These are phyloP conservation scores for Aspergillus arachidicola DNA, from an alignment of 2,329 filamentous ascomycete species.

Conservation along the genomic window DNA sequence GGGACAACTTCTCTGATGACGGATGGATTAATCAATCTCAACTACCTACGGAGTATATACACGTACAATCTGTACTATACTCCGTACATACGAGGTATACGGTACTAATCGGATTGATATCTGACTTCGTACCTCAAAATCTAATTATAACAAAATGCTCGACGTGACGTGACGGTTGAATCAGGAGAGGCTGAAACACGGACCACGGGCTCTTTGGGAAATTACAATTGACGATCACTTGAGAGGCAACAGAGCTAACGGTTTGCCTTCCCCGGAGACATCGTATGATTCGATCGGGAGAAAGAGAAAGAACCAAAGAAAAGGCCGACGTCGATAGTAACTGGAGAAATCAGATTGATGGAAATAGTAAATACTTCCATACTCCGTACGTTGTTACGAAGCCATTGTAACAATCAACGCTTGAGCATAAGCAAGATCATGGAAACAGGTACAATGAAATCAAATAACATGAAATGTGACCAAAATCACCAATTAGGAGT, in stretches of 20 bases:
- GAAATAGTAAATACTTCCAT: background rate
- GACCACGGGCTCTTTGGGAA: conserved; percentile 22
- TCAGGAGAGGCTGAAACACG: conserved; percentile 18
- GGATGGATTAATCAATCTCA: background rate
- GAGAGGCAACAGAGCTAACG: conserved; percentile 9
- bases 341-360: background rate
- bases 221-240: conserved; percentile 10
- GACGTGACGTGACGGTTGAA: background rate
- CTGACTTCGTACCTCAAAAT: background rate
- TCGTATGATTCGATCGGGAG: conserved; percentile 12
- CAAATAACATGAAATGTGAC: too few relatives aligned
- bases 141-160: background rate
- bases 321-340: background rate
- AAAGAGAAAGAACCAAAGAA: background rate
- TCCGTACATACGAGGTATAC: too few relatives aligned
- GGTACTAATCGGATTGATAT: background rate
- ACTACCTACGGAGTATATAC: background rate
- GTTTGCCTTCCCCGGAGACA: background rate
- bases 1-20: background rate
- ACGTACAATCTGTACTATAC: background rate
- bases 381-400: background rate
- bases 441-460: too few relatives aligned
- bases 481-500: background rate
- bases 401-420: background rate
- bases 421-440: background rate